phyloP scores from a whole-genome alignment of 139 green algal species.

The Yamagishiella unicocca region DNA sequence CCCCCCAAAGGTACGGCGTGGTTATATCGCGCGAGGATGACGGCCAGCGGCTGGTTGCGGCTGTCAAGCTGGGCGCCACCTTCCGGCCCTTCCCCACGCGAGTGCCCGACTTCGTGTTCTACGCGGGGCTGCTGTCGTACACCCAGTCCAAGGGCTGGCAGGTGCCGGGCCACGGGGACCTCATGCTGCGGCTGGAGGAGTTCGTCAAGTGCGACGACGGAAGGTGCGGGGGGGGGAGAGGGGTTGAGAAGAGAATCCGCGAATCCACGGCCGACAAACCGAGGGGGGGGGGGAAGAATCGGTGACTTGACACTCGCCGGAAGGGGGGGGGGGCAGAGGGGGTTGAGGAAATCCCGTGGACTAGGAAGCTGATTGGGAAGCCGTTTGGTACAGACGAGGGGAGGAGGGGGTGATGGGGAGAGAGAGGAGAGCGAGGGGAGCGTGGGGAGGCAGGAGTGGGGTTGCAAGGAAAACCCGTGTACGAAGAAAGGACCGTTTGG shows the following conservation, averaged over 20 bases:
- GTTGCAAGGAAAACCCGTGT: too few species aligned
- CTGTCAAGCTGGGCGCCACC: slow-evolving; percentile 58
- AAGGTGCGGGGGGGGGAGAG: slow-evolving; percentile 34
- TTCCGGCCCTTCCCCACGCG: slow-evolving; percentile 59
- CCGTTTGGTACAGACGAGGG: too few species aligned
- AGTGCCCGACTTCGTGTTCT: slow-evolving; percentile 67
- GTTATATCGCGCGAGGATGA: slow-evolving; percentile 43
- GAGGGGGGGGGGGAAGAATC: too few species aligned
- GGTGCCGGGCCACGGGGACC: slow-evolving; percentile 58
- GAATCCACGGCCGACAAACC: too few species aligned
- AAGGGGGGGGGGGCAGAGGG: not conserved
- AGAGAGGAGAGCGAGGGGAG: too few species aligned
- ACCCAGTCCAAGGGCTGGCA: slow-evolving; percentile 37
- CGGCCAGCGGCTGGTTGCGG: slow-evolving; percentile 46
- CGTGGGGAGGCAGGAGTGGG: too few species aligned
- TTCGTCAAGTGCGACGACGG: slow-evolving; percentile 66
- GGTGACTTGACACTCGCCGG: too few species aligned
- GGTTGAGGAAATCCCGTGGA: too few species aligned
- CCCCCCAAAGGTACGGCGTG: slow-evolving; percentile 55
- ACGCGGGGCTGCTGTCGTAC: slow-evolving; percentile 56
- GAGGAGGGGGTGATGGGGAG: too few species aligned
- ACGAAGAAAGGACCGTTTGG: too few species aligned
- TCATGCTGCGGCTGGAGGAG: slow-evolving; percentile 65
- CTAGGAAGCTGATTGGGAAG: too few species aligned
- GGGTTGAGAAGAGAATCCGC: not conserved